phyloP scores from a whole-genome alignment of 2,329 filamentous ascomycete species.

The Phaeosphaeria sp. region DNA sequence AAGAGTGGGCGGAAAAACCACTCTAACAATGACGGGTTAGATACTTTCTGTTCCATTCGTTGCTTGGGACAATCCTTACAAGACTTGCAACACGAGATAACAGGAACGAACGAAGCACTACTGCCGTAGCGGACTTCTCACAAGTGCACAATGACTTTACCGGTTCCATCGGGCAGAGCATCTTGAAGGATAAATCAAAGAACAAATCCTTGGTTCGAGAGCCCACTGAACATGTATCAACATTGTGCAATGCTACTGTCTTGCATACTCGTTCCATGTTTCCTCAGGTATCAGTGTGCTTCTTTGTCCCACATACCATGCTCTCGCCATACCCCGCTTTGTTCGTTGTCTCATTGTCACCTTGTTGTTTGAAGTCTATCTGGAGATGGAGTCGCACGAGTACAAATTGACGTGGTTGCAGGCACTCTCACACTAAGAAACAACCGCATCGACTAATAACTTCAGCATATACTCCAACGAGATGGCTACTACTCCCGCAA shows the following conservation, averaged over 20 bases:
- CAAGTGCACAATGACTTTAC: not conserved
- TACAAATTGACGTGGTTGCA: not conserved
- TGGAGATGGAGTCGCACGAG: not conserved
- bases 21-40: no score
- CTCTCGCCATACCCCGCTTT: not conserved
- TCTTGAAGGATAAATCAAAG: not conserved
- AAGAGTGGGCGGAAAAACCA: not conserved
- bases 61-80: no score
- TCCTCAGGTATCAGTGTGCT: no score
- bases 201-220: not conserved
- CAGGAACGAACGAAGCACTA: no score
- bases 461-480: not conserved
- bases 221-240: not conserved
- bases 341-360: not conserved
- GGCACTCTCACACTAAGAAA: not conserved
- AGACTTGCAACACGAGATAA: no score
- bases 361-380: not conserved
- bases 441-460: not conserved
- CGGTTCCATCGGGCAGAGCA: no score
- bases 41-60: no score
- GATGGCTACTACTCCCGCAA: not conserved
- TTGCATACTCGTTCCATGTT: not conserved
- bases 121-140: not conserved
- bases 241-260: not conserved
- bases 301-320: not conserved